Evolutionary conservation across 495 filamentous ascomycete species (phyloP), one percentile per base, ranked within the genome.

Genomic region (Copromyces sp.): DNA sequence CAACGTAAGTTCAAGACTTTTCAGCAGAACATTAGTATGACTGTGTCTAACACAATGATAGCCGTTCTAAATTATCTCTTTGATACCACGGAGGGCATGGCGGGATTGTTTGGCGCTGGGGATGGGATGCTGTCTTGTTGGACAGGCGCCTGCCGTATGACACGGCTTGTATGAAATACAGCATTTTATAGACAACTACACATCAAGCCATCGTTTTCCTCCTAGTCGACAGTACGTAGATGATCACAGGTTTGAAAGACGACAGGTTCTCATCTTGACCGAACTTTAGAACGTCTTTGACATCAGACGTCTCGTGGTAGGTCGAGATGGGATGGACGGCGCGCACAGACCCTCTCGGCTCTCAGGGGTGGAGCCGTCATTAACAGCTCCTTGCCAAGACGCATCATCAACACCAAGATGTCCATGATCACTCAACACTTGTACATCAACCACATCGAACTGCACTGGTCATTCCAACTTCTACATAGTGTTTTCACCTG

Each of bases 1-100:
- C 80, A 90, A 89, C 79, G 84, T 86, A 44, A 82, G 84, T 74
- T 40, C 4, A 47, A 14, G 29, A 39, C 2, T 37, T n/a, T 41
- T 72, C 70, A 53, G 2, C 61, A 42, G 47, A 71, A 59, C 0
- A 68, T 73, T 32, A 70, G 16, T 12, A 74, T 7, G 68, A 73
- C 41, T 29, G 71, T 11, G 35, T 68, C 72, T 77, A 47, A 76
- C 68, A n/a, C 3, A 4, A 4, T 38, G 2, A 0, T 47, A 86
- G 84, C 83, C 84, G 59, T 86, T 85, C 79, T 86, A 84, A 83
- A 76, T 72, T 68, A 17, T 44, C 16, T 11, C 9, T 39, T 37
- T 42, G 9, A 24, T 70, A 39, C 39, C 35, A 69, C 53, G 65
- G 70, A 40, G 41, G 47, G 35, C 68, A 44, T 70, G 69, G 12